phyloP scores from a whole-genome alignment of 2,329 filamentous ascomycete genomes.

The Arachnopeziza araneosa region DNA sequence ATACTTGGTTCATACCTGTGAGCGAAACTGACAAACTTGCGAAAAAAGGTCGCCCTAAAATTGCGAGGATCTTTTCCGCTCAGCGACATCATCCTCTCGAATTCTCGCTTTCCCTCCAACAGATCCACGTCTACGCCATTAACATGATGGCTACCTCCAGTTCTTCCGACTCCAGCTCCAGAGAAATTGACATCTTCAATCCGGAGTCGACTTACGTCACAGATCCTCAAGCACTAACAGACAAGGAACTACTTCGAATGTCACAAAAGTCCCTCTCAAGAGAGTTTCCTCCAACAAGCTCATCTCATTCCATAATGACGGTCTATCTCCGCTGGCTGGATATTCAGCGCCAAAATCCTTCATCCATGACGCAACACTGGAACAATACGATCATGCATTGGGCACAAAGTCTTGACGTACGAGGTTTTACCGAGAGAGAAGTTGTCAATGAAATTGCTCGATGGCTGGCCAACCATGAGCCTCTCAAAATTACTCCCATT shows the following conservation, averaged over 20 bases:
- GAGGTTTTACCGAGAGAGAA: conserved; percentile 12
- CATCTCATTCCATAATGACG: conserved; percentile 9
- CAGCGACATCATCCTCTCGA: too few species aligned
- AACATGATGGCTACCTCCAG: too few species aligned
- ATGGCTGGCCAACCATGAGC: conserved; percentile 16
- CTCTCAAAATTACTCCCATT: neutral
- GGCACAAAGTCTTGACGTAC: conserved; percentile 17
- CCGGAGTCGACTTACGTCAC: neutral
- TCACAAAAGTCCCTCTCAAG: conserved; percentile 18
- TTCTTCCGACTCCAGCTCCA: neutral
- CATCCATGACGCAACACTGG: conserved; percentile 17
- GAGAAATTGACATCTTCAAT: neutral
- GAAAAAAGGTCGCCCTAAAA: too few species aligned
- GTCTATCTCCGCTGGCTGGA: conserved; percentile 26
- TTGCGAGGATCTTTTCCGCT: too few species aligned
- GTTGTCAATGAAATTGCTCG: conserved; percentile 11
- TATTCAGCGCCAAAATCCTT: conserved; percentile 15
- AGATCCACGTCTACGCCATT: too few species aligned
- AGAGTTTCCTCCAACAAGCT: conserved; percentile 8
- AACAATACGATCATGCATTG: conserved; percentile 22
- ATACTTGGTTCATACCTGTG: too few species aligned
- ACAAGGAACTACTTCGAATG: conserved; percentile 15
- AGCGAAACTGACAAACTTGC: too few species aligned
- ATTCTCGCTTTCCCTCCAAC: too few species aligned
- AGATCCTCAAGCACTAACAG: conserved; percentile 12